Conservation (phyloP, 2,329 filamentous ascomycete genomes). For the Stemphylium vesicarium region DNA sequence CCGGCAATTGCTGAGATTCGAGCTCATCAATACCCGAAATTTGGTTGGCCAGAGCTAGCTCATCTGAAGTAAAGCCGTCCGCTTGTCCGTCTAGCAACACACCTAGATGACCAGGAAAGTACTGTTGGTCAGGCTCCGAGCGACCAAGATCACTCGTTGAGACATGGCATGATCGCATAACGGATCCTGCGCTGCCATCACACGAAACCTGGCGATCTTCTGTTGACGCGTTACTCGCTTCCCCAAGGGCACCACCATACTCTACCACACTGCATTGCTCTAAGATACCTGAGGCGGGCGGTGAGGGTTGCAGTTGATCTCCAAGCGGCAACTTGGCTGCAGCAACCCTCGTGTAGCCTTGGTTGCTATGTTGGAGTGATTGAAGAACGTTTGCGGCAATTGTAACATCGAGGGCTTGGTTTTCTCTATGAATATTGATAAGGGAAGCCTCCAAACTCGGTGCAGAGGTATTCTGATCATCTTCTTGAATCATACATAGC, state of each 20-base stretch:
- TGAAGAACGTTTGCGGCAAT: background rate
- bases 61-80: background rate
- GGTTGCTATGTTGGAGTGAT: background rate
- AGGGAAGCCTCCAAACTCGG: background rate
- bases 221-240: slow-evolving; percentile 1
- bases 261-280: background rate
- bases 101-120: background rate
- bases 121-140: background rate
- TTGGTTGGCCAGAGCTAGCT: background rate
- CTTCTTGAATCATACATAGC: background rate
- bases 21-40: background rate
- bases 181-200: background rate
- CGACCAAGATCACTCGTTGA: background rate
- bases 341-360: background rate
- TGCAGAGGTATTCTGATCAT: background rate
- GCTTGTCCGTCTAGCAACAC: background rate
- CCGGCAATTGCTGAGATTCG: background rate
- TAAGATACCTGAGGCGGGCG: background rate
- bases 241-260: background rate
- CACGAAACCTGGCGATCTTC: background rate
- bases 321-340: background rate
- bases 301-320: background rate
- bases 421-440: background rate
- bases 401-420: background rate
- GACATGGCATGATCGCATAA: background rate